phyloP scores from a whole-genome alignment of 2,329 filamentous ascomycete genomes.

The Pseudogymnoascus sp. region DNA sequence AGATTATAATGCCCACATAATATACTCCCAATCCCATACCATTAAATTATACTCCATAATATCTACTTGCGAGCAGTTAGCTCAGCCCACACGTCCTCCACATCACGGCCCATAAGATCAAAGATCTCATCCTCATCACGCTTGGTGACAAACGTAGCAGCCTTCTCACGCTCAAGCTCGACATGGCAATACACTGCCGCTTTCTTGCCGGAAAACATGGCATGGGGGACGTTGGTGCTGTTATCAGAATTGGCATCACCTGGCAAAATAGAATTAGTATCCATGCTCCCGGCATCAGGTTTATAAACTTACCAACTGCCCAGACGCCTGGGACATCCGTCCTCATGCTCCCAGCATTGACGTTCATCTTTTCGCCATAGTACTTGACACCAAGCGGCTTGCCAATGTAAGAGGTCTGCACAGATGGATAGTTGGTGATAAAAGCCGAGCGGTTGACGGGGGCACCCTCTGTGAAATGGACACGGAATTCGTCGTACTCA shows the following conservation, averaged over 20 bases:
- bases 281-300: too few relatives aligned
- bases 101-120: conserved; percentile 13
- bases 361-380: conserved; percentile 12
- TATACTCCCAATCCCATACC: not conserved
- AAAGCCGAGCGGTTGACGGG: conserved; percentile 43
- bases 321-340: conserved; percentile 47
- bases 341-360: conserved; percentile 10
- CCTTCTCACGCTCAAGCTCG: conserved; percentile 14
- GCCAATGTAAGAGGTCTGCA: conserved; percentile 42
- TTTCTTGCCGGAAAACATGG: conserved; percentile 50
- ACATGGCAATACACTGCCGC: conserved; percentile 47
- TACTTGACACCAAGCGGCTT: conserved; percentile 32
- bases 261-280: too few relatives aligned
- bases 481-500: conserved; percentile 47
- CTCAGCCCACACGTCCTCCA: conserved; percentile 13
- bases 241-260: conserved; percentile 49
- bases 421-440: conserved; percentile 40
- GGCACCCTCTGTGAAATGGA: conserved; percentile 42
- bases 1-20: not conserved
- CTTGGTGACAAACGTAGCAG: conserved; percentile 5
- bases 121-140: conserved; percentile 6
- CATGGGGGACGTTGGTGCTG: conserved; percentile 53
- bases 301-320: too few relatives aligned
- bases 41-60: not conserved
- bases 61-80: not conserved